Base-by-base conservation (phyloP, 2,329 filamentous ascomycete genomes). In the Didymella lethalis region DNA sequence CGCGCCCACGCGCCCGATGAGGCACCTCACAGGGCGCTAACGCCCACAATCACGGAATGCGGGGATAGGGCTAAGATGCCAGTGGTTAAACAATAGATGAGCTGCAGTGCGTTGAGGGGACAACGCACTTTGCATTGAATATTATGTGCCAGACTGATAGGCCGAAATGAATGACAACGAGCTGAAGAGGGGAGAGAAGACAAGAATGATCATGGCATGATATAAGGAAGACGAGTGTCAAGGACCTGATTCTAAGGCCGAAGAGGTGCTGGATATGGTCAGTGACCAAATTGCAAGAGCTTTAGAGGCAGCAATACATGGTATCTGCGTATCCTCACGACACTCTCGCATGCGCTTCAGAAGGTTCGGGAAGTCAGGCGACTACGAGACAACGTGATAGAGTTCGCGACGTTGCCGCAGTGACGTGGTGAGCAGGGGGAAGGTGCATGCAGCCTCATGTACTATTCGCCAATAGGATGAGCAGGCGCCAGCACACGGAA, bases 51-150 rank as follows among this genome's bases (percentile, higher is more conserved):
- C 48, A 60, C 57, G 64, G 56, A 56, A 52, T 57, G 64, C 62
- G 66, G 64, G 63, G 65, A 66, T 63, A 45, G 23, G 57, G 62
- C 23, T 47, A 40, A 23, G 25, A 48, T 67, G 48, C 59, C 56
- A 68, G 41, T 65, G 67, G 64, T 48, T 40, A 46, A 46, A 47
- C 31, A 46, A 29, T 51, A 54, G 20, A 50, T 50, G 44, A 54
- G 59, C 41, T 63, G 68, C 61, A 62, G 59, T 54, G 61, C 52
- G 67, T 64, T 62, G 61, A 59, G 57, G 59, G 61, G 64, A 68
- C 71, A 74, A 67, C 71, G 61, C 72, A 75, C 67, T 73, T 63
- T 67, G 63, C 62, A 71, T 70, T 69, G 67, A 62, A 68, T 68
- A 50, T 34, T 54, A 54, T 45, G 50, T 46, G 45, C 29, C 5